phyloP scores from a whole-genome alignment of 495 filamentous ascomycete genomes.

The Xylaria curta region DNA sequence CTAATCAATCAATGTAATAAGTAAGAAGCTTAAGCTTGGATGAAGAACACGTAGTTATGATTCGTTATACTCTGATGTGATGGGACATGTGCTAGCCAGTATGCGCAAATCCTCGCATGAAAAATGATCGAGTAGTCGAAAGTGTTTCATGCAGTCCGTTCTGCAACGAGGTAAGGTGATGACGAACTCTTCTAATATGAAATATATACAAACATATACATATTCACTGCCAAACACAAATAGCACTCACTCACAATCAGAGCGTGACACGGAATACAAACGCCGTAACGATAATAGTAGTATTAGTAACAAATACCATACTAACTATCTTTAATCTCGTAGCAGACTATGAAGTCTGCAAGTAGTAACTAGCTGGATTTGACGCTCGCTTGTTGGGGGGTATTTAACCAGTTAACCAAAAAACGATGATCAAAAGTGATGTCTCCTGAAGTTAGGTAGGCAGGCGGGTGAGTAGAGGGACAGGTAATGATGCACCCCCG shows the following conservation, averaged over 20 bases:
- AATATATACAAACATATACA: neutral
- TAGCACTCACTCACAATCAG: neutral
- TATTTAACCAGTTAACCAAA: conserved; percentile 8
- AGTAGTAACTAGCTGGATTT: neutral
- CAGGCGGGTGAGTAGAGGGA: neutral
- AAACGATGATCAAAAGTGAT: neutral
- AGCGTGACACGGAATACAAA: neutral
- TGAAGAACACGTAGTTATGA: neutral
- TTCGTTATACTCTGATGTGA: neutral
- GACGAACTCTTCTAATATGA: neutral
- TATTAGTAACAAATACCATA: neutral
- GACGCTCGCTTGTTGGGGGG: conserved; percentile 2
- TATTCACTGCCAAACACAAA: neutral
- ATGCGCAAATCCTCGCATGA: neutral
- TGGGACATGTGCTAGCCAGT: neutral
- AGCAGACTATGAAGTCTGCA: neutral
- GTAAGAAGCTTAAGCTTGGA: neutral
- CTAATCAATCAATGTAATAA: conserved; percentile 12
- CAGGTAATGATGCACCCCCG: neutral
- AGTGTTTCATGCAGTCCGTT: neutral
- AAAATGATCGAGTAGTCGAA: neutral
- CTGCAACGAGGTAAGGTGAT: neutral
- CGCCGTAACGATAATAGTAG: neutral
- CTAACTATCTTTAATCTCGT: neutral
- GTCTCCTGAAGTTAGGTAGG: neutral